Conservation (phyloP, 441 rosid genomes). For the Kokia cookei region DNA sequence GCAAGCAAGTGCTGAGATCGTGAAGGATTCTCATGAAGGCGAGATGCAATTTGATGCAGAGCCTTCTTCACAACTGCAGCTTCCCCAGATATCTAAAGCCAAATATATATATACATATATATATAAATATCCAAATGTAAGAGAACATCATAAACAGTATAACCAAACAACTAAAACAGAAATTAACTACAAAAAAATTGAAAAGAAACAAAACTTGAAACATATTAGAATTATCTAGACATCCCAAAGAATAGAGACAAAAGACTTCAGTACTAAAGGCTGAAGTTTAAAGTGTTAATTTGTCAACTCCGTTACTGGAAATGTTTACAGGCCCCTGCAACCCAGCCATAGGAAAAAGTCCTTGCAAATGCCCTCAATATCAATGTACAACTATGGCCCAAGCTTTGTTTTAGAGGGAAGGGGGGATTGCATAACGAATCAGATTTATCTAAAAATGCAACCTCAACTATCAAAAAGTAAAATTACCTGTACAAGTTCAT, state of each 20-base stretch:
- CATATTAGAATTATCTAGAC: no score
- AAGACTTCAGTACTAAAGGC: neutral
- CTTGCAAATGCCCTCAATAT: neutral
- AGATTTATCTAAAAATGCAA: neutral
- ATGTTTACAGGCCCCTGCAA: neutral
- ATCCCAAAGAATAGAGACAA: no score
- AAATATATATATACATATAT: neutral
- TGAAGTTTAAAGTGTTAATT: neutral
- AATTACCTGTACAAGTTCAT: slow-evolving; percentile 92
- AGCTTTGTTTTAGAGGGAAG: neutral
- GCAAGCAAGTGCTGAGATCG: slow-evolving; percentile 76
- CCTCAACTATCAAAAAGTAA: neutral
- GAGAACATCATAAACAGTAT: neutral
- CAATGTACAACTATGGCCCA: neutral
- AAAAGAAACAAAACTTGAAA: neutral
- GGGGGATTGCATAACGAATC: neutral
- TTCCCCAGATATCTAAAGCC: slow-evolving; percentile 77
- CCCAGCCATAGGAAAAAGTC: neutral
- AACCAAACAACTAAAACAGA: neutral
- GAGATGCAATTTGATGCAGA: slow-evolving; percentile 67
- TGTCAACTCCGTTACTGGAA: neutral
- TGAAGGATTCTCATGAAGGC: slow-evolving; percentile 92
- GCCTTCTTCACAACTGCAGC: slow-evolving; percentile 75
- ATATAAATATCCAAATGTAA: neutral
- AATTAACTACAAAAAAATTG: neutral